Base-by-base conservation (phyloP, 495 filamentous ascomycete genomes). In the Amniculicola lignicola region DNA sequence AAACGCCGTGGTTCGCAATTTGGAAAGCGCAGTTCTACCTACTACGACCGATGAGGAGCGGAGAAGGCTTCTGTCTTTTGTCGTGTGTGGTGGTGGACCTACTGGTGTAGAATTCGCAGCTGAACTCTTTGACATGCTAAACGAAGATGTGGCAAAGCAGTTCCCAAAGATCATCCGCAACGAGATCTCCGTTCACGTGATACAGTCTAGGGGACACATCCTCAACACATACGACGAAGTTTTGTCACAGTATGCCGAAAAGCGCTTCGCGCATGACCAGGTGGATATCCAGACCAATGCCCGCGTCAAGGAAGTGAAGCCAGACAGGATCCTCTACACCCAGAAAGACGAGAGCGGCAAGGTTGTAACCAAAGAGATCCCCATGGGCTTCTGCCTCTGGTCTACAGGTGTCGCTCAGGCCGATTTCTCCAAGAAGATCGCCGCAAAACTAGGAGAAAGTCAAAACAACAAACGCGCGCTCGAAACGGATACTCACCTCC, bases 171-270 rank as follows among this genome's bases (percentile, higher is more conserved):
- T 99, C 44, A 75, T 99, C 22, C 81, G 94, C 37, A 96, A 96
- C 63, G 91, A 99, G 69, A 91, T 97, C 36, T 97, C 94, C 3
- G 91, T 99, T 0, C 94, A 99, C 68, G 77, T 99, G 33, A 94
- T 99, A 51, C 94, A 99, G 63, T 92, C 87, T 64, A 80, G 94
- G 37, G 83, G 81, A 29, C 92, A 99, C 64, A 99, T 99, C 53
- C 75, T 99, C 18, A 99, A 99, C 72, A 99, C 94, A 3, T 99
- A 99, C 66, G 94, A 99, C 62, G 94, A 97, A 70, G 84, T 89
- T 0, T 77, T 99, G 1, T 95, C 90, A 18, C 83, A 83, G 65
- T 99, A 89, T 67, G 94, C 94, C 49, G 94, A 99, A 72, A 76
- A 86, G 62, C 87, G 85, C 23, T 97, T 99, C 64, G 80, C 86